Base-by-base conservation (phyloP, 192 early-diverging fungal species). In the Jimgerdemannia lactiflua region DNA sequence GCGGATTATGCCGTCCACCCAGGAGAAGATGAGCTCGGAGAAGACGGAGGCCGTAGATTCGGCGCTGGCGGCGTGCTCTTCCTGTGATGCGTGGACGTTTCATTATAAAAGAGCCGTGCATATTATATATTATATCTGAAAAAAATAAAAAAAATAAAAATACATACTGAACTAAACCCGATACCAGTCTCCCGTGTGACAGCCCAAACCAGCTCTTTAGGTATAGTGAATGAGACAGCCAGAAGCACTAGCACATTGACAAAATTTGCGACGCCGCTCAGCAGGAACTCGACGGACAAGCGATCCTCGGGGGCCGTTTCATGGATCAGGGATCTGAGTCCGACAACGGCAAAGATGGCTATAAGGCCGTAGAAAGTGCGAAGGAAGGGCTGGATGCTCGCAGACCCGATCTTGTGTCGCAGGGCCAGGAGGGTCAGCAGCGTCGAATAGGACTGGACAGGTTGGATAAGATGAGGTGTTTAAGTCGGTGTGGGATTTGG, bases 1-100 rank as follows among this genome's bases (percentile, higher is more conserved):
- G 19, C 66, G 29, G 4, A 82, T 39, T 42, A 82, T 69, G 4
- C n/a, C 17, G 44, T 79, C 79, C 65, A 82, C 76, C 81, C 81
- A 82, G 6, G 72, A 67, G 64, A 82, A 82, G 49, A 6, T 59
- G 49, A 59, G 49, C 6, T 0, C 0, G 8, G 49, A 59, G 49
- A 59, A 59, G 49, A 14, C 8, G 14, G 49, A 59, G 14, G 49
- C 49, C 6, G 14, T 59, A 10, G 49, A 59, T 59, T 59, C 49
- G 49, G 49, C 49, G 14, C 49, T 59, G 49, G 49, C 49, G 49
- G 49, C 8, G 49, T 59, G 49, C 8, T 59, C 14, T 59, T 59
- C 14, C 49, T 59, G 49, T 59, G 49, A 59, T 59, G 49, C 49
- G 14, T 6, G 49, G 14, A 59, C 49, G 49, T 59, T 59, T 59